These are phyloP conservation scores for Populus simonii DNA, from an alignment of 345 rosid species.

Conservation along the genomic window DNA sequence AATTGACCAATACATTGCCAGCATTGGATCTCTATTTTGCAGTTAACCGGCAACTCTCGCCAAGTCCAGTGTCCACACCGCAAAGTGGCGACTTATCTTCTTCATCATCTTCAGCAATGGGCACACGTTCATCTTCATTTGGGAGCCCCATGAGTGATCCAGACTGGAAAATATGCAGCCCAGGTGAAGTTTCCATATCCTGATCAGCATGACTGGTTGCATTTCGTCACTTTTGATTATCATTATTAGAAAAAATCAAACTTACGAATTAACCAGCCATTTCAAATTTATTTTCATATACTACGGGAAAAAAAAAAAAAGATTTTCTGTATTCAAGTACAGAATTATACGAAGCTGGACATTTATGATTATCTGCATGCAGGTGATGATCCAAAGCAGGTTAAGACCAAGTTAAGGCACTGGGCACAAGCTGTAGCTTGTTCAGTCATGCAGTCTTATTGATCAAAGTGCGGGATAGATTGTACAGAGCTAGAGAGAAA, in stretches of 20 bases:
- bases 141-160: conserved; percentile 63
- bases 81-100: conserved; percentile 40
- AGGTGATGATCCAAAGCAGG: conserved; percentile 74
- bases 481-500: not conserved
- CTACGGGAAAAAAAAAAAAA: not conserved
- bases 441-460: conserved; percentile 48
- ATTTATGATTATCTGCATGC: conserved; percentile 1
- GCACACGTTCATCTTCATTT: conserved; percentile 55
- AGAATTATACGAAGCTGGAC: not conserved
- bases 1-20: conserved; percentile 67
- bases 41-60: conserved; percentile 71
- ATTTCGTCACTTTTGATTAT: not conserved
- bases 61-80: conserved; percentile 70
- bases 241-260: too few relatives aligned
- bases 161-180: conserved; percentile 71
- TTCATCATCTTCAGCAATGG: conserved; percentile 28
- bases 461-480: conserved; percentile 9
- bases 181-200: conserved; percentile 41
- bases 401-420: conserved; percentile 78
- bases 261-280: not conserved
- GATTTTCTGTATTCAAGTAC: not conserved
- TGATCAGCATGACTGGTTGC: not conserved
- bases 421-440: conserved; percentile 99
- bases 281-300: not conserved
- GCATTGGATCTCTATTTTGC: conserved; percentile 91